A percentile compares a stretch with the other conserved stretches of the same genome.
Evolutionary conservation across 805 yeast genomes (phyloP).

Genomic region (Citeromyces matritensis): DNA sequence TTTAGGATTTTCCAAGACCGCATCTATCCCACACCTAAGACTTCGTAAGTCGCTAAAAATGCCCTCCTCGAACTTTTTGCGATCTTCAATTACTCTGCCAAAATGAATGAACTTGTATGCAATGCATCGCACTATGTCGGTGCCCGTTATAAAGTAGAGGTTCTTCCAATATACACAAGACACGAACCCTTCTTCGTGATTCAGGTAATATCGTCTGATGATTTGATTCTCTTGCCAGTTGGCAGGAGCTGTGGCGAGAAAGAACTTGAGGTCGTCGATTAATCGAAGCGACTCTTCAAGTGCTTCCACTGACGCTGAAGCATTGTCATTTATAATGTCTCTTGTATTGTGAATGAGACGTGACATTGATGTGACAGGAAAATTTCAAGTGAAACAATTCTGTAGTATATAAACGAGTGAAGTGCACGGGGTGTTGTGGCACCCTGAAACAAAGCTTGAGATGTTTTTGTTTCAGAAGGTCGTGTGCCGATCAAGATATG

Average conservation of each 20-base stretch:
- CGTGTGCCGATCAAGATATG: too few relatives aligned
- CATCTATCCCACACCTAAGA: conserved; percentile 76
- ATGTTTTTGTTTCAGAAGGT: too few relatives aligned
- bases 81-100: conserved; percentile 72
- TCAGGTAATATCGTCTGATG: conserved; percentile 70
- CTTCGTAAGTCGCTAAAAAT: conserved; percentile 82
- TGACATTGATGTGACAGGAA: too few relatives aligned
- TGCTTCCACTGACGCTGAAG: conserved; percentile 1
- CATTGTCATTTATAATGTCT: too few relatives aligned
- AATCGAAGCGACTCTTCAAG: conserved; percentile 40
- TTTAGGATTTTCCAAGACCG: conserved; percentile 76
- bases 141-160: conserved; percentile 82
- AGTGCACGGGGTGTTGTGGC: too few relatives aligned
- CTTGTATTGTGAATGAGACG: too few relatives aligned
- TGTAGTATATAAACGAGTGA: too few relatives aligned
- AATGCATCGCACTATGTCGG: conserved; percentile 88
- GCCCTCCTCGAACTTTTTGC: conserved; percentile 95
- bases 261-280: conserved; percentile 71
- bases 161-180: conserved; percentile 88
- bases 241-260: conserved; percentile 87
- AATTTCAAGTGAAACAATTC: too few relatives aligned
- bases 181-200: conserved; percentile 85
- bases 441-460: too few relatives aligned
- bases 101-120: conserved; percentile 80
- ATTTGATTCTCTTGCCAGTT: conserved; percentile 85